Conservation (phyloP, 2,329 filamentous ascomycete species). For the Lizonia empirigonia region DNA sequence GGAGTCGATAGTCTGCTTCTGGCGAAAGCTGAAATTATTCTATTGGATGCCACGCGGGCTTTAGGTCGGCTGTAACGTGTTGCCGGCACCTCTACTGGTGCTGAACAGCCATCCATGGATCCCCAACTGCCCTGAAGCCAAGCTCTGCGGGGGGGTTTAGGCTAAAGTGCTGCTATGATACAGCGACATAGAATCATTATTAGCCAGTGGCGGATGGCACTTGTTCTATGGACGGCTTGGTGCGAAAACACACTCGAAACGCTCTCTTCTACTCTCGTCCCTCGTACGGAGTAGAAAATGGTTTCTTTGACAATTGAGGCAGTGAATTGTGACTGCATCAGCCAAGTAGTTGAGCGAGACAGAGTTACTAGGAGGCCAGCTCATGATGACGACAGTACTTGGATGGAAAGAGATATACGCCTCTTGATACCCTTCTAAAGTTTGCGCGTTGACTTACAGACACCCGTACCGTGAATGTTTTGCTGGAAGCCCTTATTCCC, state of each 20-base stretch:
- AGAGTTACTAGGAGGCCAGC: background rate
- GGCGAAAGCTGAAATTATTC: background rate
- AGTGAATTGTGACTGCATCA: background rate
- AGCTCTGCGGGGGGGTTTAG: constrained; percentile 11
- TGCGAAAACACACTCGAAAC: background rate
- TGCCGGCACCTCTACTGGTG: constrained; percentile 5
- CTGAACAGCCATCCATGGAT: background rate
- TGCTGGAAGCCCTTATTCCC: background rate
- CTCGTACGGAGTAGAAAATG: background rate
- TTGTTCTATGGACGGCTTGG: background rate
- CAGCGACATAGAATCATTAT: background rate
- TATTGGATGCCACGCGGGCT: constrained; percentile 1
- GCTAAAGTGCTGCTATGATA: constrained; percentile 4
- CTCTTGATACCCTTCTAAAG: too few relatives aligned
- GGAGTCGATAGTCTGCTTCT: background rate
- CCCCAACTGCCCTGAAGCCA: constrained; percentile 17
- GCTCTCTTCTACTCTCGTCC: background rate
- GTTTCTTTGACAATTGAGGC: background rate
- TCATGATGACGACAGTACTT: too few relatives aligned
- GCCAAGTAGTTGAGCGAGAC: background rate
- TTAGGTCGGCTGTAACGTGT: background rate
- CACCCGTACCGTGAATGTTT: background rate
- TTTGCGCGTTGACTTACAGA: too few relatives aligned
- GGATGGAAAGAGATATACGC: too few relatives aligned
- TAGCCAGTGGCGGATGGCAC: background rate